Evolutionary conservation across 306 rosid genomes (phyloP).

Genomic region (Casuarina equisetifolia): DNA sequence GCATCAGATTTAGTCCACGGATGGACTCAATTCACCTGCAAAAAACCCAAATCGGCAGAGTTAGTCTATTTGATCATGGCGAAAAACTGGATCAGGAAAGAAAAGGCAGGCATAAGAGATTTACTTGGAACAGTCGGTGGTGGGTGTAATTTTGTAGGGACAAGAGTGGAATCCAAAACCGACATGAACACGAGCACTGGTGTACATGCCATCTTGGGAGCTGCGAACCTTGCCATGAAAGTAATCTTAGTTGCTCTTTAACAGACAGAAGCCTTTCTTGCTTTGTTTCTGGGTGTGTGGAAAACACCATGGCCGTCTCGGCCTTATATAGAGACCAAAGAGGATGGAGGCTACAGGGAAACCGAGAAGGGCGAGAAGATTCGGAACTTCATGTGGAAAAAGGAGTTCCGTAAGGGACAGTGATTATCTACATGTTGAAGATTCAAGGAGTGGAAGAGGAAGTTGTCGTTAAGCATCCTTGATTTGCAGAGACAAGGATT

Average conservation of each 20-base stretch:
- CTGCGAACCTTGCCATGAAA: slow-evolving; percentile 3
- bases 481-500: neutral
- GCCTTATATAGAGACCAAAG: slow-evolving; percentile 32
- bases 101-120: neutral
- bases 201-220: slow-evolving; percentile 20
- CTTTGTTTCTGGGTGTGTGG: neutral
- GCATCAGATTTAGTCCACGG: no score
- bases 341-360: slow-evolving; percentile 8
- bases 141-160: slow-evolving; percentile 63
- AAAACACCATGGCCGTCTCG: no score
- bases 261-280: neutral
- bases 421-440: neutral
- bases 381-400: neutral
- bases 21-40: slow-evolving; percentile 44
- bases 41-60: slow-evolving; percentile 13
- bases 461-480: neutral
- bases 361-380: neutral
- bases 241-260: neutral
- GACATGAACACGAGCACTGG: slow-evolving; percentile 30
- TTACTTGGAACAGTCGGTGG: slow-evolving; percentile 60
- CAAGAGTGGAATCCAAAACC: slow-evolving; percentile 24
- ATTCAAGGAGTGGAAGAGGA: neutral
- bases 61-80: neutral
- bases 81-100: neutral
- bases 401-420: slow-evolving; percentile 11